Percentiles rank a stretch among this genome's conserved stretches.
Evolutionary conservation across 306 rosid genomes (phyloP).

Genomic region (Pyrus bretschneideri): DNA sequence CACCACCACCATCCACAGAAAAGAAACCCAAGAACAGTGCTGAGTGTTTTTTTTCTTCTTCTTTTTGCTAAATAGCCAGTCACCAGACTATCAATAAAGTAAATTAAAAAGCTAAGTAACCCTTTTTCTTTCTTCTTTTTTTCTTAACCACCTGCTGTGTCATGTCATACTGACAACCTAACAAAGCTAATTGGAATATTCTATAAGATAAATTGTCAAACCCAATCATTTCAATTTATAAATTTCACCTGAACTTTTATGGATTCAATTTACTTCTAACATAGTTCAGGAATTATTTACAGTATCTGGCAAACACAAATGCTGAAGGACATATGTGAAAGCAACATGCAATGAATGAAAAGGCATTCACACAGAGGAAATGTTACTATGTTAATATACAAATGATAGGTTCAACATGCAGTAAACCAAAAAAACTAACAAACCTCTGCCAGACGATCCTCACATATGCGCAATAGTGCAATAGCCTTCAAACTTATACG

Average conservation of each 20-base stretch:
- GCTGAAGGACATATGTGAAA: neutral
- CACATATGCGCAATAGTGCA: slow-evolving; percentile 97
- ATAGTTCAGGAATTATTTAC: neutral
- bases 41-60: neutral
- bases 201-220: neutral
- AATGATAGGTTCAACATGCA: neutral
- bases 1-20: neutral
- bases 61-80: neutral
- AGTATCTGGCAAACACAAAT: neutral
- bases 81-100: neutral
- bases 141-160: neutral
- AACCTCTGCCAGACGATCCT: slow-evolving; percentile 99
- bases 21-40: neutral
- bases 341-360: neutral
- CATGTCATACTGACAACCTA: neutral
- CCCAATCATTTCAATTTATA: neutral
- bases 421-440: slow-evolving; percentile 26
- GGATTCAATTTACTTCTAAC: neutral
- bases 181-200: neutral
- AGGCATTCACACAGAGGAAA: neutral
- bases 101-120: neutral
- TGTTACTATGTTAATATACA: neutral
- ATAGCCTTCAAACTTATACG: slow-evolving; percentile 99
- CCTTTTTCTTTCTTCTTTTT: neutral
- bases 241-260: neutral